phyloP scores from a whole-genome alignment of 2,329 filamentous ascomycete species.

The Pseudofabraea citricarpa region DNA sequence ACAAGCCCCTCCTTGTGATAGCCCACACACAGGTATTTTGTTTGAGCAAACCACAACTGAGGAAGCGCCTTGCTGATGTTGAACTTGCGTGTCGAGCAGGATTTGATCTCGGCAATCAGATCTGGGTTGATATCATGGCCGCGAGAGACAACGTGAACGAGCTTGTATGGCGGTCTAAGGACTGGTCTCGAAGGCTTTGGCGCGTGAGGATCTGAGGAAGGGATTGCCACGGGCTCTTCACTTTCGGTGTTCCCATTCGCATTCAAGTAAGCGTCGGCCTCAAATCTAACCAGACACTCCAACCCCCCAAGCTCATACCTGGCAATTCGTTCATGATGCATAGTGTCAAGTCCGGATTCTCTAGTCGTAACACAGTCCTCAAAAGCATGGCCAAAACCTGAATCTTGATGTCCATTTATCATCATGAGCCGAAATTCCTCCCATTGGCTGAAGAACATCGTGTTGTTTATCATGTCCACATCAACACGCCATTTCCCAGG shows the following conservation, averaged over 20 bases:
- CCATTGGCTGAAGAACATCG: slow-evolving; percentile 10
- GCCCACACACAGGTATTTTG: slow-evolving; percentile 5
- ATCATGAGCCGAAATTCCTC: slow-evolving; percentile 10
- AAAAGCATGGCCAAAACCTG: slow-evolving; percentile 5
- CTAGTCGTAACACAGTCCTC: slow-evolving; percentile 4
- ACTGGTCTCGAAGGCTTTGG: slow-evolving; percentile 5
- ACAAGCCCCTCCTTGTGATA: slow-evolving; percentile 6
- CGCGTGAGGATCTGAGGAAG: slow-evolving; percentile 2
- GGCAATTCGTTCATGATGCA: slow-evolving; percentile 7
- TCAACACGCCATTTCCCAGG: slow-evolving; percentile 8
- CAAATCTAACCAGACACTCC: slow-evolving; percentile 6
- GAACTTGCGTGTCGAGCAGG: slow-evolving; percentile 4
- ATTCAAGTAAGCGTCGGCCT: slow-evolving; percentile 8
- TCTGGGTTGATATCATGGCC: slow-evolving; percentile 1
- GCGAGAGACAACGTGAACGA: slow-evolving; percentile 6
- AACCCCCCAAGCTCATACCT: slow-evolving; percentile 6
- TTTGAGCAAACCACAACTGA: slow-evolving; percentile 8
- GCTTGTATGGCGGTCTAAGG: slow-evolving; percentile 6
- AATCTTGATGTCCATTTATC: slow-evolving; percentile 7
- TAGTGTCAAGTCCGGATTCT: slow-evolving; percentile 1
- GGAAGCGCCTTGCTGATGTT: slow-evolving; percentile 4
- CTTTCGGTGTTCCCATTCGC: slow-evolving; percentile 1
- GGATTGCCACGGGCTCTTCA: neutral
- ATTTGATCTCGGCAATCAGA: slow-evolving; percentile 7
- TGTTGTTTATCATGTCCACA: slow-evolving; percentile 7